Percentiles rank a stretch among this genome's conserved stretches.
These are phyloP conservation scores for Eurotiales sp. DNA, from an alignment of 2,329 filamentous ascomycete genomes.

Conservation along the genomic window DNA sequence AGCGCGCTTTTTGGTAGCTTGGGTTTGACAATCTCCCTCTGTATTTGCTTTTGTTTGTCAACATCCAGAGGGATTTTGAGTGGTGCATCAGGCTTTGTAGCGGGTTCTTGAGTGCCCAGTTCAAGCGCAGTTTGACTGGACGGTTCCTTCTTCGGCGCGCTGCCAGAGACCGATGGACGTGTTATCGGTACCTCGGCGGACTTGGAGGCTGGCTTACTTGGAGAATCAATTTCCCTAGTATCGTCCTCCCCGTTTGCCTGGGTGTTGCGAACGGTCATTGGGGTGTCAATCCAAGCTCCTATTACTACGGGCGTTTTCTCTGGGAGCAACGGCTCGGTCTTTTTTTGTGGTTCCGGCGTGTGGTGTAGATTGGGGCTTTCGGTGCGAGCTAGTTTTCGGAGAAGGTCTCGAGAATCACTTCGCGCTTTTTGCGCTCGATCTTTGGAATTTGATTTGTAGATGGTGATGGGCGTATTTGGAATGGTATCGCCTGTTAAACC, in stretches of 20 bases:
- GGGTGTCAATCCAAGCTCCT: constrained; percentile 47
- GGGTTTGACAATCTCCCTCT: constrained; percentile 29
- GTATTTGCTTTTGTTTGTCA: constrained; percentile 17
- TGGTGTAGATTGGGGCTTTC: constrained; percentile 31
- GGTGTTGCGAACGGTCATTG: constrained; percentile 36
- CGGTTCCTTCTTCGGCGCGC: neutral
- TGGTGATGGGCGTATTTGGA: constrained; percentile 36
- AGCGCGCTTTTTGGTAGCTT: constrained; percentile 41
- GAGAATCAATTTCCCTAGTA: constrained; percentile 23
- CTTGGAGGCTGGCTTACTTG: constrained; percentile 15
- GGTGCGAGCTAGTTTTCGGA: constrained; percentile 39
- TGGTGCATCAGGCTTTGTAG: neutral
- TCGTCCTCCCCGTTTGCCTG: constrained; percentile 18
- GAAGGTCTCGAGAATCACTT: constrained; percentile 38
- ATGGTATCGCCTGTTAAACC: constrained; percentile 24
- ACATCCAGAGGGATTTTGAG: constrained; percentile 9
- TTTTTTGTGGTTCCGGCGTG: constrained; percentile 34
- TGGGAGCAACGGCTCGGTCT: constrained; percentile 30
- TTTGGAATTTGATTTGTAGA: constrained; percentile 31
- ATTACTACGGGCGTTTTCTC: constrained; percentile 44
- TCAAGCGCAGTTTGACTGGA: neutral
- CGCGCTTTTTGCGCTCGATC: constrained; percentile 28
- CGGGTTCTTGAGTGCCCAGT: neutral
- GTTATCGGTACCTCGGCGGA: neutral
- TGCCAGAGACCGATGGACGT: neutral